phyloP scores from a whole-genome alignment of 768 basidiomycete genomes.

The Mycena maculata region DNA sequence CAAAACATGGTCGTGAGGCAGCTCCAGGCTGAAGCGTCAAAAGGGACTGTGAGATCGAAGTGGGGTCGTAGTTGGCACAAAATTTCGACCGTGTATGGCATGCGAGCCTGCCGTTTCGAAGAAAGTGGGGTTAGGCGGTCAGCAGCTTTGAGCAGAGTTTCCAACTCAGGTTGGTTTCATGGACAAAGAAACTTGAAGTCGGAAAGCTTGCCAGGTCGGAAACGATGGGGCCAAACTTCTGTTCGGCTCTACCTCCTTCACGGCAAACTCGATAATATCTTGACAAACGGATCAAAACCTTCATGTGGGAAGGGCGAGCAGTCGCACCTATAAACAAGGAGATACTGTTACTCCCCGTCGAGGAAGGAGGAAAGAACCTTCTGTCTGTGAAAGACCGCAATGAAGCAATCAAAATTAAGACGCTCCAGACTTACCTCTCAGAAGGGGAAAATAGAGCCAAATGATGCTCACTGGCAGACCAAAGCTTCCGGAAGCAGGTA shows the following conservation, averaged over 20 bases:
- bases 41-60: slow-evolving; percentile 18
- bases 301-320: no score
- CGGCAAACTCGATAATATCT: no score
- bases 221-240: no score
- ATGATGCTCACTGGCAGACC: no score
- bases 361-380: slow-evolving; percentile 38
- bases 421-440: no score
- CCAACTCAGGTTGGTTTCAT: slow-evolving; percentile 21
- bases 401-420: no score
- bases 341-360: slow-evolving; percentile 26
- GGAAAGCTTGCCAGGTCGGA: no score
- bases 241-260: no score
- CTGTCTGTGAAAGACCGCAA: slow-evolving; percentile 41
- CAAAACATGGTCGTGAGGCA: slow-evolving; percentile 39
- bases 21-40: slow-evolving; percentile 34
- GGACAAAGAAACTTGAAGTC: no score
- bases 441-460: no score
- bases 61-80: not conserved
- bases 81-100: slow-evolving; percentile 6
- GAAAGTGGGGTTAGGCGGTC: not conserved
- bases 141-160: slow-evolving; percentile 34
- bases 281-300: no score
- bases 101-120: slow-evolving; percentile 5
- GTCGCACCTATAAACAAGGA: slow-evolving; percentile 5
- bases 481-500: no score